These are phyloP conservation scores for Dryas drummondii DNA, from an alignment of 306 rosid species.

Conservation along the genomic window DNA sequence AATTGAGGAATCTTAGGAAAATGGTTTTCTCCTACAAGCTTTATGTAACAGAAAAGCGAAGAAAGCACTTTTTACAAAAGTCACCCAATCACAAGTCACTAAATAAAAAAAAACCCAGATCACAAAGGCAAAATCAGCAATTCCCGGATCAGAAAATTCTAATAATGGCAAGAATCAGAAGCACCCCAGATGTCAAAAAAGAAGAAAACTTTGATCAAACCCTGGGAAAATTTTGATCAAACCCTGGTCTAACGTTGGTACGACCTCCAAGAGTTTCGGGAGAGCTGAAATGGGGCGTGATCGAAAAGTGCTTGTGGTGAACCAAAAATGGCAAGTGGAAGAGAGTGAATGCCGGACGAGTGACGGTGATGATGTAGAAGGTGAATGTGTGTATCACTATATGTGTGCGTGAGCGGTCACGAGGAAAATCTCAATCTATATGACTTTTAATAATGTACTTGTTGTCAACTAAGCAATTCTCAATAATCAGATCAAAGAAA, in stretches of 20 bases:
- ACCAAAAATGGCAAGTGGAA: constrained; percentile 7
- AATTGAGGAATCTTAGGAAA: constrained; percentile 16
- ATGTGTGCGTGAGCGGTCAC: constrained; percentile 20
- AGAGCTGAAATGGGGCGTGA: neutral
- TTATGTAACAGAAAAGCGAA: constrained; percentile 2
- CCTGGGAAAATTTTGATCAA: neutral
- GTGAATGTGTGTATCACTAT: neutral
- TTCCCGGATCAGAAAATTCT: constrained; percentile 13
- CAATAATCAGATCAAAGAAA: neutral
- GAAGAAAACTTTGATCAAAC: constrained; percentile 2
- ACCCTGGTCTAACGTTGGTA: neutral
- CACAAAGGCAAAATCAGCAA: neutral
- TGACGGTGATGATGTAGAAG: constrained; percentile 1
- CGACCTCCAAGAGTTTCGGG: neutral
- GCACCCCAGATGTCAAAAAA: neutral
- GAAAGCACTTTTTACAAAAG: constrained; percentile 15
- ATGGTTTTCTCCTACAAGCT: neutral
- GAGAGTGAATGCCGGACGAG: constrained; percentile 3
- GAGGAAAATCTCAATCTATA: constrained; percentile 12
- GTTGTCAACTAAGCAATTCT: neutral
- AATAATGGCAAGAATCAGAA: neutral
- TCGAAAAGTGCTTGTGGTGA: neutral
- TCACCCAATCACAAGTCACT: constrained; percentile 5
- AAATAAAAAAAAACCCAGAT: neutral
- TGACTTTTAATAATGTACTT: neutral